These are phyloP conservation scores for Cyberlindnera samutprakarnensis DNA, from an alignment of 805 yeast species.

Conservation along the genomic window DNA sequence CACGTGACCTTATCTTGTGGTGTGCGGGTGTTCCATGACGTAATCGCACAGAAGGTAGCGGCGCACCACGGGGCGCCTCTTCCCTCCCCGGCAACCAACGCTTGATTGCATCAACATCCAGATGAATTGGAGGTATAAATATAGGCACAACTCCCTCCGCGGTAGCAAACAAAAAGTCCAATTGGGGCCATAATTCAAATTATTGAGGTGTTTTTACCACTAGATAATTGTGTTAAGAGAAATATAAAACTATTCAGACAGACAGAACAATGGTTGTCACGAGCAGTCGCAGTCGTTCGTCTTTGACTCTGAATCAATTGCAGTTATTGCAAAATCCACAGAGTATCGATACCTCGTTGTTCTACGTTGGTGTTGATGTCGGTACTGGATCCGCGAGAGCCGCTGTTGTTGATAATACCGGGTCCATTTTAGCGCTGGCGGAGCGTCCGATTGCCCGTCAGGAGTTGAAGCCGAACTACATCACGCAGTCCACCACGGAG, in stretches of 20 bases:
- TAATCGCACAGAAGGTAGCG: too few relatives aligned
- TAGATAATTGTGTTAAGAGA: too few relatives aligned
- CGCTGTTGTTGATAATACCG: constrained; percentile 76
- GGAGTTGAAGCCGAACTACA: constrained; percentile 62
- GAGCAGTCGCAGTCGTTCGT: constrained; percentile 19
- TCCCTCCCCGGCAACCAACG: too few relatives aligned
- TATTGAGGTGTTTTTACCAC: too few relatives aligned
- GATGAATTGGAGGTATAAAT: too few relatives aligned
- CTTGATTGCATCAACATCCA: too few relatives aligned
- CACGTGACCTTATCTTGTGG: too few relatives aligned
- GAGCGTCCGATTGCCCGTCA: constrained; percentile 75
- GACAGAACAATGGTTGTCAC: background rate
- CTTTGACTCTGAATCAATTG: constrained; percentile 21
- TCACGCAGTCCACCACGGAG: constrained; percentile 84
- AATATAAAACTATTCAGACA: background rate
- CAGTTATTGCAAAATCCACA: constrained; percentile 20
- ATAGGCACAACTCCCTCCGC: too few relatives aligned
- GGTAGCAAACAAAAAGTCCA: too few relatives aligned
- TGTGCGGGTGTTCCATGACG: too few relatives aligned
- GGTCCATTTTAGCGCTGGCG: constrained; percentile 71
- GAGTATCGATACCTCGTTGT: constrained; percentile 23
- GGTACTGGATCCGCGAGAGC: constrained; percentile 99
- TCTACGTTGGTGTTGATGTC: constrained; percentile 81
- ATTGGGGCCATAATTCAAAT: too few relatives aligned
- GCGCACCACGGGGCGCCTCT: too few relatives aligned